Evolutionary conservation across 1,139 yeast genomes (phyloP).

Genomic region (Candida neerlandica): DNA sequence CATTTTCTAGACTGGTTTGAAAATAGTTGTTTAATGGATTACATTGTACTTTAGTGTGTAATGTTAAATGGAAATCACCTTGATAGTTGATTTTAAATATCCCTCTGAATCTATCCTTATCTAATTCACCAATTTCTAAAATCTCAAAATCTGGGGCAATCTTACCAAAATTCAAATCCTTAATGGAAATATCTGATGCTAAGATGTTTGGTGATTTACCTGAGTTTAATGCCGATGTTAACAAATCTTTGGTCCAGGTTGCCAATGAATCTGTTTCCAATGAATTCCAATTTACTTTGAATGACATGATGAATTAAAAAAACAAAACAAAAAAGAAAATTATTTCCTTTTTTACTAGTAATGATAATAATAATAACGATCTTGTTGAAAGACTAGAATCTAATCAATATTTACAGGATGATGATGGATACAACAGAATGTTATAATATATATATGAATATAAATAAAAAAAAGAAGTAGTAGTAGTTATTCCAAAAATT

Average conservation of each 20-base stretch:
- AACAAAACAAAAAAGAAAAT: not conserved
- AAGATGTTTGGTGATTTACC: constrained; percentile 75
- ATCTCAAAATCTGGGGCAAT: constrained; percentile 80
- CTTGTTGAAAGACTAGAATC: not conserved
- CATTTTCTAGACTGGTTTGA: constrained; percentile 48
- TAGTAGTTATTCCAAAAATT: too few relatives aligned
- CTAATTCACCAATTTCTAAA: constrained; percentile 83
- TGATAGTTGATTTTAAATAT: constrained; percentile 78
- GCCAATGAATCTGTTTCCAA: constrained; percentile 69
- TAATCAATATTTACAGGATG: not conserved
- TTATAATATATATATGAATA: too few relatives aligned
- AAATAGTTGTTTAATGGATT: constrained; percentile 76
- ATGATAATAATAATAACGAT: too few relatives aligned
- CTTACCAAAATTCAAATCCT: constrained; percentile 77
- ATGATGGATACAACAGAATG: too few relatives aligned
- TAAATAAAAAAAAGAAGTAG: too few relatives aligned
- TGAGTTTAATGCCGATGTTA: constrained; percentile 77
- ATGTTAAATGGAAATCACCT: constrained; percentile 80
- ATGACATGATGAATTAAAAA: constrained; percentile 60
- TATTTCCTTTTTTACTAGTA: not conserved
- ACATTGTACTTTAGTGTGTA: constrained; percentile 84
- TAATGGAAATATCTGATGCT: constrained; percentile 71
- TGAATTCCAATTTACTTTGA: constrained; percentile 80
- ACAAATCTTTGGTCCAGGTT: constrained; percentile 65
- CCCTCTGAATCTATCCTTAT: constrained; percentile 78